Evolutionary conservation across 371 early-diverging fungal genomes (phyloP).

Genomic region (Mortierella sp.): DNA sequence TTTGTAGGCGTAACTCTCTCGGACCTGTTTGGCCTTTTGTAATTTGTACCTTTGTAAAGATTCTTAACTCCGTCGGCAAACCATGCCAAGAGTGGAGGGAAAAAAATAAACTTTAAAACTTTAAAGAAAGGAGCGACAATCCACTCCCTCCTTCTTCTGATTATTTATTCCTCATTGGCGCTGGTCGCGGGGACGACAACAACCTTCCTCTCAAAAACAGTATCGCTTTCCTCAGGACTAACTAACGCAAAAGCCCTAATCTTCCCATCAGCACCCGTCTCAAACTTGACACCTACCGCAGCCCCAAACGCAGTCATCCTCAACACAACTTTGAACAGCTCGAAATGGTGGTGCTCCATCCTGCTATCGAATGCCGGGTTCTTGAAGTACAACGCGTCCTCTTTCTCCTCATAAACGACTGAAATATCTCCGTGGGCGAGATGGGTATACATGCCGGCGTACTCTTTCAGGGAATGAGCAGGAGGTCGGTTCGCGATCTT

Average conservation of each 20-base stretch:
- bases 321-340: background rate
- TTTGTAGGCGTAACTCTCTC: too few species aligned
- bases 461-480: constrained; percentile 1
- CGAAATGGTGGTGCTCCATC: constrained; percentile 27
- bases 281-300: background rate
- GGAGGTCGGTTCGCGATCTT: constrained; percentile 14
- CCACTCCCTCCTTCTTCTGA: too few species aligned
- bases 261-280: background rate
- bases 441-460: constrained; percentile 15
- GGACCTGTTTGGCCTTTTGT: too few species aligned
- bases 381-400: background rate
- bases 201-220: too few species aligned
- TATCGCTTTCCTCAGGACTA: too few species aligned
- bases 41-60: too few species aligned
- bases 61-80: too few species aligned
- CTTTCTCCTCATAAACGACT: background rate
- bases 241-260: background rate
- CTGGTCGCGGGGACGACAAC: too few species aligned
- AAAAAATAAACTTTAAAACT: too few species aligned
- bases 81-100: too few species aligned
- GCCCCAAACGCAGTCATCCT: background rate
- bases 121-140: too few species aligned
- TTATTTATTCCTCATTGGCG: too few species aligned
- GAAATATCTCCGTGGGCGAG: background rate
- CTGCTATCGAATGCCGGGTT: background rate